These are phyloP conservation scores for Persicaria maculosa DNA, from an alignment of 148 eudicot genomes.

Conservation along the genomic window DNA sequence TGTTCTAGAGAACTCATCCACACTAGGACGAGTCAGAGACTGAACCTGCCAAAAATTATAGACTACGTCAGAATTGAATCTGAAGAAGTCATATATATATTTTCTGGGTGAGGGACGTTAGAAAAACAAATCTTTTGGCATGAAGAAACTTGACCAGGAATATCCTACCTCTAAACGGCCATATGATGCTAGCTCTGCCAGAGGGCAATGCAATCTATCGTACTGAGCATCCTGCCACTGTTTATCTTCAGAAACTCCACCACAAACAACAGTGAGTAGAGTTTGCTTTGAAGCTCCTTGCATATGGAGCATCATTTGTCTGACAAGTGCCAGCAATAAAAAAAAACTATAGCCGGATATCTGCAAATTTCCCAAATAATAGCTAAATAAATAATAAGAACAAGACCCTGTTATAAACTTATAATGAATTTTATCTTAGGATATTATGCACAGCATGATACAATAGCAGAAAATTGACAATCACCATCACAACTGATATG, in stretches of 20 bases:
- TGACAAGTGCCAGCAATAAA: slow-evolving; percentile 7
- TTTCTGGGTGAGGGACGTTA: background rate
- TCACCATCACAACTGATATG: background rate
- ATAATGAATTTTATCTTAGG: background rate
- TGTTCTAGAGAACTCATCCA: slow-evolving; percentile 49
- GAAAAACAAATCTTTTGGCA: background rate
- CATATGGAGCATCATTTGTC: slow-evolving; percentile 42
- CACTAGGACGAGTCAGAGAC: slow-evolving; percentile 52
- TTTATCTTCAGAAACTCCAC: slow-evolving; percentile 24
- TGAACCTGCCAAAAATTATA: slow-evolving; percentile 44
- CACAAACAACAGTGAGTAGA: slow-evolving; percentile 64
- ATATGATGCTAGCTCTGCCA: slow-evolving; percentile 59
- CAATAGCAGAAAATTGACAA: too few relatives aligned
- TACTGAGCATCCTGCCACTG: slow-evolving; percentile 18
- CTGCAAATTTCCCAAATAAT: slow-evolving; percentile 11
- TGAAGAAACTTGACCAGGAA: background rate
- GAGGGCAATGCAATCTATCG: slow-evolving; percentile 37
- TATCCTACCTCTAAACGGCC: slow-evolving; percentile 66
- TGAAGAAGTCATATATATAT: background rate
- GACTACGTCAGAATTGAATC: background rate
- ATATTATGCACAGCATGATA: background rate
- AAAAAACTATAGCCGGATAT: background rate
- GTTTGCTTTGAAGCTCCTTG: slow-evolving; percentile 63
- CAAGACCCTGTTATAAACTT: background rate
- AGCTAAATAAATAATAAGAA: background rate